Conservation (phyloP, 148 eudicot genomes). For the Rhododendron henanense region DNA sequence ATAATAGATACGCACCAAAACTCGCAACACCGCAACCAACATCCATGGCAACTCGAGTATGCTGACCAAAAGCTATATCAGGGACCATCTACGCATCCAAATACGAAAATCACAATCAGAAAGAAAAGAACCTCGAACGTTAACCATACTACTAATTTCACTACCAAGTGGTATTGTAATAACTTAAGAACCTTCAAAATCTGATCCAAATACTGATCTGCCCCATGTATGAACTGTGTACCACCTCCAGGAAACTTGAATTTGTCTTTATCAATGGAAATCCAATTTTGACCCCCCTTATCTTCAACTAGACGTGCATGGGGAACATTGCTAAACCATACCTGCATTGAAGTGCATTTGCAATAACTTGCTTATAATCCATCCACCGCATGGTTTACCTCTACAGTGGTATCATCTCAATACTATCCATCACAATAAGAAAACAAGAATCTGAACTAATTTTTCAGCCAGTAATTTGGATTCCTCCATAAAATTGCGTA, state of each 20-base stretch:
- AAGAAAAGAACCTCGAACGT: conserved; percentile 14
- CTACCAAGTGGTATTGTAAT: background rate
- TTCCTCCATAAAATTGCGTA: background rate
- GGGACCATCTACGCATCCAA: conserved; percentile 41
- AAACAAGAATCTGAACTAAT: background rate
- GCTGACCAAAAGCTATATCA: conserved; percentile 57
- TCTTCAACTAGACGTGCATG: conserved; percentile 95
- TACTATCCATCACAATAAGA: background rate
- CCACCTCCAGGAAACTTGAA: conserved; percentile 99
- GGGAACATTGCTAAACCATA: conserved; percentile 93
- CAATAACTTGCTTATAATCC: background rate
- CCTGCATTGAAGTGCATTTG: conserved; percentile 39
- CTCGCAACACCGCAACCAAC: conserved; percentile 99
- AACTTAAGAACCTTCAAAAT: conserved; percentile 62
- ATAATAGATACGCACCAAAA: conserved; percentile 91
- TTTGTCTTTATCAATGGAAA: conserved; percentile 69
- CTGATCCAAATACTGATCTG: conserved; percentile 91
- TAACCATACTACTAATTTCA: conserved; percentile 10
- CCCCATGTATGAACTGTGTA: conserved; percentile 97
- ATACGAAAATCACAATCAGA: conserved; percentile 20
- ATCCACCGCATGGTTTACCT: background rate
- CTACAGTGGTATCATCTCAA: background rate
- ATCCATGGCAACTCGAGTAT: conserved; percentile 83
- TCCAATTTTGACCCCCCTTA: conserved; percentile 99
- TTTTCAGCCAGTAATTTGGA: background rate